Percentiles rank a stretch among this genome's conserved stretches.
phyloP scores from a whole-genome alignment of 2,329 filamentous ascomycete genomes.

The Calonectria pauciramosa region DNA sequence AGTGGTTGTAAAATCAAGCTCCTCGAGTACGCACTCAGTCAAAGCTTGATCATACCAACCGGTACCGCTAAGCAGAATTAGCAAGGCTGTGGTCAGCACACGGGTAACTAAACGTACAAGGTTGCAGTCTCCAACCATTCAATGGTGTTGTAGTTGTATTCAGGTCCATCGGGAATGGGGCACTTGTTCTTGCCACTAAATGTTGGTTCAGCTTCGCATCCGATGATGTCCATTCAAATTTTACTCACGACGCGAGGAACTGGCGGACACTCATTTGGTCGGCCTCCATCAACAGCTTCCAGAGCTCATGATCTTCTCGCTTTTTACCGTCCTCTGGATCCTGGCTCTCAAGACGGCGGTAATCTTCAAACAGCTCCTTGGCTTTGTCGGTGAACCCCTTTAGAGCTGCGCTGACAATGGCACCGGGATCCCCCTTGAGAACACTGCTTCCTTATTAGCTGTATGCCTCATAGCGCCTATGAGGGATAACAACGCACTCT shows the following conservation, averaged over 20 bases:
- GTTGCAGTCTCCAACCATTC: slow-evolving; percentile 40
- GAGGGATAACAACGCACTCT: background rate
- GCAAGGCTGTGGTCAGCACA: background rate
- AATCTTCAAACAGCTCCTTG: background rate
- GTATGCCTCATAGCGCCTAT: background rate
- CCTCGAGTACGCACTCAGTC: slow-evolving; percentile 35
- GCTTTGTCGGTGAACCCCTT: background rate
- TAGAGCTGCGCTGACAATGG: background rate
- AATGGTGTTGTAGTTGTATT: slow-evolving; percentile 38
- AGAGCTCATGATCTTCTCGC: background rate
- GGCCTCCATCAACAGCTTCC: slow-evolving; percentile 28
- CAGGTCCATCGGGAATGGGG: background rate
- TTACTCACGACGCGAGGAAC: slow-evolving; percentile 38
- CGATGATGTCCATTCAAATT: background rate
- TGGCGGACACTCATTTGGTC: slow-evolving; percentile 37
- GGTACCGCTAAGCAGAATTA: slow-evolving; percentile 24
- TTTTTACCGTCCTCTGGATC: background rate
- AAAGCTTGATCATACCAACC: slow-evolving; percentile 41
- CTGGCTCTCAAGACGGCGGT: background rate
- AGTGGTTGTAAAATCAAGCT: slow-evolving; percentile 33
- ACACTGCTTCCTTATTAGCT: background rate
- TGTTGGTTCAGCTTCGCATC: background rate
- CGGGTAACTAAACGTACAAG: slow-evolving; percentile 20
- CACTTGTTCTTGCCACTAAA: background rate
- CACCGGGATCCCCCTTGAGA: background rate